A percentile compares a stretch with the other conserved stretches of the same genome.
Conservation (phyloP, 1,284 basidiomycete species). For the Tilletiopsis washingtonensis region DNA sequence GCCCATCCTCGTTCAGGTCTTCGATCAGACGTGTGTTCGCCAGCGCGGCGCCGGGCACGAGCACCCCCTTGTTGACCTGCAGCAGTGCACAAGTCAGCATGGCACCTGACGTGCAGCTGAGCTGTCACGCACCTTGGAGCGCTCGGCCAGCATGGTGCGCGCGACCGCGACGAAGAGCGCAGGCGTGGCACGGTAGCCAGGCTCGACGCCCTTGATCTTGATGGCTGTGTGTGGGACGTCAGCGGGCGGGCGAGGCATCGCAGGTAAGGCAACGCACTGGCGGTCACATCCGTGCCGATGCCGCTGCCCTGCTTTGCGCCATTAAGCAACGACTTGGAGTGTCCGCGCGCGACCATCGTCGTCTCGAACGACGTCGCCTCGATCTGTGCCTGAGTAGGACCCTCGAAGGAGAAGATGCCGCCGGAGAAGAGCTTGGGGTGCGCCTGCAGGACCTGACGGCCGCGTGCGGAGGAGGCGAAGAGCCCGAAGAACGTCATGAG, state of each 20-base stretch:
- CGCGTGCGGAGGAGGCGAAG: conserved; percentile 5
- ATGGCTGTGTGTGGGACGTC: conserved; percentile 1
- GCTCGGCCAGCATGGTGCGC: conserved; percentile 6
- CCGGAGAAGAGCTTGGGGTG: conserved; percentile 9
- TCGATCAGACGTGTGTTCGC: conserved; percentile 7
- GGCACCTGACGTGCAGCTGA: background rate
- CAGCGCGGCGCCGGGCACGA: conserved; percentile 8
- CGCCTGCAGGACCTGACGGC: conserved; percentile 6
- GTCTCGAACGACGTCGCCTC: conserved; percentile 4
- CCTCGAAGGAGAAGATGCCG: conserved; percentile 14
- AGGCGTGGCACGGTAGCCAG: conserved; percentile 11
- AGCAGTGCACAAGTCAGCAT: background rate
- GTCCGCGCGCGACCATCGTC: conserved; percentile 9
- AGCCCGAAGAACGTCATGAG: conserved; percentile 7
- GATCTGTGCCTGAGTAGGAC: conserved; percentile 11
- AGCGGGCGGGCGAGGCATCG: background rate
- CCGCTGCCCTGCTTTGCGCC: background rate
- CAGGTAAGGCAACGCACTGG: background rate
- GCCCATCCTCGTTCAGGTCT: conserved; percentile 7
- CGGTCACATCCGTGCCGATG: background rate
- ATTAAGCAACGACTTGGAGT: background rate
- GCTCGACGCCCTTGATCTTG: conserved; percentile 5
- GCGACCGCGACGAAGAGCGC: conserved; percentile 10
- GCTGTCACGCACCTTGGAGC: background rate
- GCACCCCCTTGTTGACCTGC: conserved; percentile 6